Evolutionary conservation across 345 rosid genomes (phyloP).

Genomic region (Eucalyptus polyanthemos): DNA sequence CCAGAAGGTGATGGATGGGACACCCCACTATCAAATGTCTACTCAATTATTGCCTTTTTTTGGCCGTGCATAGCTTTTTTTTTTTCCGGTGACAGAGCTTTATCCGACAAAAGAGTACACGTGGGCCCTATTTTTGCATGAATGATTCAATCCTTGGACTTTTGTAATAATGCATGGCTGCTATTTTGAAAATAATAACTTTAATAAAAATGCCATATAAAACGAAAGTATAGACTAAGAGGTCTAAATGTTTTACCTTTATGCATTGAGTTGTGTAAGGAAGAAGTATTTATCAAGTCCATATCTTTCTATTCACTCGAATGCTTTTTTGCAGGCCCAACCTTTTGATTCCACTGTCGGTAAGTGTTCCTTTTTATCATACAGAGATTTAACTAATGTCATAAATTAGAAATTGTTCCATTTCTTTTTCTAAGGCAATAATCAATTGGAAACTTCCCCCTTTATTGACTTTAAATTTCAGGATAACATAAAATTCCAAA

Average conservation of each 20-base stretch:
- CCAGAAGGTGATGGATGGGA: rapidly evolving
- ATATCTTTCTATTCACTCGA: not conserved
- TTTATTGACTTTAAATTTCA: not conserved
- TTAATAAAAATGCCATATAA: not conserved
- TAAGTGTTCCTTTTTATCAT: too few relatives aligned
- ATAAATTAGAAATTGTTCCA: not conserved
- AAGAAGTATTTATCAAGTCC: too few relatives aligned
- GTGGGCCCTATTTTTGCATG: not conserved
- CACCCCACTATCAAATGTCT: not conserved
- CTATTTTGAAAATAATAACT: too few relatives aligned
- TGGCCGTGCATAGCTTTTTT: not conserved
- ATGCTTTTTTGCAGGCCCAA: not conserved
- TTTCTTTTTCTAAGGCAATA: not conserved
- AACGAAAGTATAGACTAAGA: not conserved
- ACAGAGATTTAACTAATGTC: not conserved
- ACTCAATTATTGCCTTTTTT: not conserved
- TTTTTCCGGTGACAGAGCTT: not conserved
- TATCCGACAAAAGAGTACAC: not conserved
- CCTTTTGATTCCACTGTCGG: too few relatives aligned
- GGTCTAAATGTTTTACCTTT: too few relatives aligned
- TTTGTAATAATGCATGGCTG: not conserved
- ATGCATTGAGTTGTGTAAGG: too few relatives aligned
- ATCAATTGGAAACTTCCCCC: not conserved
- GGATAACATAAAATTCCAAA: not conserved
- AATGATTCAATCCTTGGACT: not conserved